phyloP scores from a whole-genome alignment of 2,329 filamentous ascomycete genomes.

The Scytalidium sp. region DNA sequence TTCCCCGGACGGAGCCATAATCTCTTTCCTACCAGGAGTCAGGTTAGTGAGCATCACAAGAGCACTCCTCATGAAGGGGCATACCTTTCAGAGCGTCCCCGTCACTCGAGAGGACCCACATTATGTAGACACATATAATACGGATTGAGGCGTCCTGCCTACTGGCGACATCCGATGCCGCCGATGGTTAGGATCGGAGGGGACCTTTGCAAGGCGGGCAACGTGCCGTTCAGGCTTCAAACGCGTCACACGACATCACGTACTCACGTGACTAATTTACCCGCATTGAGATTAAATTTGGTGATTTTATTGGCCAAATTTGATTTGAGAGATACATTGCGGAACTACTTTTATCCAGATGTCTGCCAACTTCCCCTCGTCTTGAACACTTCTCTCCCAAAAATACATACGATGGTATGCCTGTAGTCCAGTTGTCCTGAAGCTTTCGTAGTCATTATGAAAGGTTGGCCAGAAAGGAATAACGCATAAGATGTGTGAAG shows the following conservation, averaged over 20 bases:
- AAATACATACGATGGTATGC: too few relatives aligned
- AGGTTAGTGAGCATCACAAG: slow-evolving; percentile 1
- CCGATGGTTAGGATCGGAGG: neutral
- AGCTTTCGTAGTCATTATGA: too few relatives aligned
- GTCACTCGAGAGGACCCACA: slow-evolving; percentile 54
- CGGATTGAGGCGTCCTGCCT: neutral
- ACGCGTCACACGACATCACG: neutral
- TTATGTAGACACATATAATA: slow-evolving; percentile 25
- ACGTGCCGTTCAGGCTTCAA: neutral
- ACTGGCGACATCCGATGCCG: neutral
- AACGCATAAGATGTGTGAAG: too few relatives aligned
- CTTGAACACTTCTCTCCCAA: too few relatives aligned
- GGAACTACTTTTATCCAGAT: too few relatives aligned
- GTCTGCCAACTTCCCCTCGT: too few relatives aligned
- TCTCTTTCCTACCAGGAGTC: slow-evolving; percentile 52
- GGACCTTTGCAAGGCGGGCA: neutral
- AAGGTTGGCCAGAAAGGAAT: too few relatives aligned
- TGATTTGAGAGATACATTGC: too few relatives aligned
- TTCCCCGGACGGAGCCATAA: slow-evolving; percentile 86
- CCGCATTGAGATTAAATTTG: too few relatives aligned
- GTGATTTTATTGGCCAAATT: too few relatives aligned
- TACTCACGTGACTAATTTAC: neutral
- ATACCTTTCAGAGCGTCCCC: slow-evolving; percentile 49
- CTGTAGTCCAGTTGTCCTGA: too few relatives aligned
- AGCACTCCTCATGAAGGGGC: slow-evolving; percentile 4